Evolutionary conservation across 139 green algal species (phyloP), one percentile per base, ranked within the genome.

Genomic region (Penium margaritaceum): DNA sequence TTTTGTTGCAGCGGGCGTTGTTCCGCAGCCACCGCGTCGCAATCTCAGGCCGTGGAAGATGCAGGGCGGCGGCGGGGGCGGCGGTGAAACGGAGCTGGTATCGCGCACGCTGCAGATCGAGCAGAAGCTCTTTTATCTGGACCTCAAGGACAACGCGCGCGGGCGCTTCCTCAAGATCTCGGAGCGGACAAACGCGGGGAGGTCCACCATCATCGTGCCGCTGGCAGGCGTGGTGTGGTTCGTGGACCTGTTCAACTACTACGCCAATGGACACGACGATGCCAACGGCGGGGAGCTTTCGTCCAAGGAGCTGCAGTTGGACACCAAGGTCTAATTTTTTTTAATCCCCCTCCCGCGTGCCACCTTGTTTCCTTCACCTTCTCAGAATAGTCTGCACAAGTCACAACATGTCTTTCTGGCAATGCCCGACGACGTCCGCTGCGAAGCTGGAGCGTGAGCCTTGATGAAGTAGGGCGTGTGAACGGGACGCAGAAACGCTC

Each of bases 321-420:
- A 87, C 38, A 87, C 75, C 55, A 88, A 88, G 57, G 77, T 83
- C n/a, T n/a, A n/a, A n/a, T n/a, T n/a, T n/a, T n/a, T n/a, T n/a
- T n/a, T n/a, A n/a, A n/a, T n/a, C n/a, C n/a, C n/a, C n/a, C n/a
- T n/a, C n/a, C n/a, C n/a, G n/a, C n/a, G n/a, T n/a, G n/a, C n/a
- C n/a, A n/a, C n/a, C n/a, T n/a, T n/a, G n/a, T n/a, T n/a, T n/a
- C n/a, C n/a, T n/a, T n/a, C n/a, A n/a, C n/a, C n/a, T n/a, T n/a
- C n/a, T n/a, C n/a, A n/a, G n/a, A n/a, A n/a, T n/a, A n/a, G n/a
- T n/a, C n/a, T n/a, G n/a, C n/a, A n/a, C n/a, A n/a, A n/a, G n/a
- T n/a, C n/a, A n/a, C n/a, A n/a, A n/a, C n/a, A n/a, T n/a, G n/a
- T n/a, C n/a, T n/a, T n/a, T n/a, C n/a, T n/a, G n/a, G n/a, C n/a